Evolutionary conservation across 2,329 filamentous ascomycete species (phyloP).

Genomic region (Cytospora paraplurivora): DNA sequence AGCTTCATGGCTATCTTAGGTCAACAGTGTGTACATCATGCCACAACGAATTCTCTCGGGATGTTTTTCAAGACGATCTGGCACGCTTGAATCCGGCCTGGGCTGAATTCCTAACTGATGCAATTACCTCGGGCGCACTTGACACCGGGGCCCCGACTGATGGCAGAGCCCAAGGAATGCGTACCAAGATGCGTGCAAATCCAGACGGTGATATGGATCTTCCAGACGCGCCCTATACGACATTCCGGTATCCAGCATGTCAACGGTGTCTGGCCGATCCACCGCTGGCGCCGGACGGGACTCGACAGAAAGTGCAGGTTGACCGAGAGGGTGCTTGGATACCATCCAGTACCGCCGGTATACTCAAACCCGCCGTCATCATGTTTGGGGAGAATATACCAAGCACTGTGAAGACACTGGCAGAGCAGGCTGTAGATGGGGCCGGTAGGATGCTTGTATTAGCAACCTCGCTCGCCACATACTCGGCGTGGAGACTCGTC

Average conservation of each 20-base stretch:
- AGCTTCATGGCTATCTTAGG: conserved; percentile 89
- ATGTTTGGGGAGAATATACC: conserved; percentile 96
- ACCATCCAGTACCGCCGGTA: conserved; percentile 66
- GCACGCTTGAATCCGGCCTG: conserved; percentile 82
- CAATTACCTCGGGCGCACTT: conserved; percentile 73
- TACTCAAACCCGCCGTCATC: conserved; percentile 89
- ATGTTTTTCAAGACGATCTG: conserved; percentile 74
- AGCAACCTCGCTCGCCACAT: conserved; percentile 90
- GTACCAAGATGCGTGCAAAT: conserved; percentile 84
- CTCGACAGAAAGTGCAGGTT: conserved; percentile 61
- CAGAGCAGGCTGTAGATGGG: conserved; percentile 77
- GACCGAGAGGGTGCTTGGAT: conserved; percentile 82
- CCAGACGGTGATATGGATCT: conserved; percentile 95
- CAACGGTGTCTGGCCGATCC: conserved; percentile 73
- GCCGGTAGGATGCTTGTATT: conserved; percentile 76
- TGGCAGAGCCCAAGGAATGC: conserved; percentile 68
- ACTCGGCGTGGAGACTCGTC: conserved; percentile 89
- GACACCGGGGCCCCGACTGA: conserved; percentile 75
- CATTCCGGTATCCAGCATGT: conserved; percentile 89
- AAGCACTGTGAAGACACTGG: conserved; percentile 67
- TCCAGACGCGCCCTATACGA: conserved; percentile 82
- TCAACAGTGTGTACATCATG: conserved; percentile 82
- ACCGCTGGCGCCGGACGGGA: conserved; percentile 57
- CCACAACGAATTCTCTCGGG: conserved; percentile 68
- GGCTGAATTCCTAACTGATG: conserved; percentile 73